Conservation (phyloP, 805 yeast species). For the Myxozyma udenii region DNA sequence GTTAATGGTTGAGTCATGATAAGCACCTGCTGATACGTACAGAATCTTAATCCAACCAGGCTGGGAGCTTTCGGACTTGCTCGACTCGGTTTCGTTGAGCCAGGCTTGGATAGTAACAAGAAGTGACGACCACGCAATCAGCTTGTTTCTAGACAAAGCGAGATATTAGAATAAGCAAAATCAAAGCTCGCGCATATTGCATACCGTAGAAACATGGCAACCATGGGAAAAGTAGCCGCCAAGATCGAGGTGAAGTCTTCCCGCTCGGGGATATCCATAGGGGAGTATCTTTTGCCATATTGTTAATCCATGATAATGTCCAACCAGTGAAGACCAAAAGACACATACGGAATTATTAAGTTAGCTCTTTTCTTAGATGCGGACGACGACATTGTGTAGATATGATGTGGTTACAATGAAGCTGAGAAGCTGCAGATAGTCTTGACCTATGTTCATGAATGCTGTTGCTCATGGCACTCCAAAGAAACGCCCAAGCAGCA, state of each 20-base stretch:
- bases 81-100: slow-evolving; percentile 22
- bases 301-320: neutral
- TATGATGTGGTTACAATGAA: neutral
- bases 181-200: neutral
- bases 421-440: too few relatives aligned
- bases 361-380: slow-evolving; percentile 13
- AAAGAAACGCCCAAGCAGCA: too few relatives aligned
- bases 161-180: neutral
- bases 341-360: slow-evolving; percentile 2
- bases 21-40: slow-evolving; percentile 5
- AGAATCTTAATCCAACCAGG: slow-evolving; percentile 28
- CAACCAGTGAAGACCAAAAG: neutral
- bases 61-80: slow-evolving; percentile 3
- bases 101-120: slow-evolving; percentile 25
- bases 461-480: too few relatives aligned
- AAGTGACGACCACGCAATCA: slow-evolving; percentile 25
- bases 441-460: too few relatives aligned
- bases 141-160: slow-evolving; percentile 11
- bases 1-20: neutral
- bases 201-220: slow-evolving; percentile 26
- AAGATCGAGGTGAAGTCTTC: slow-evolving; percentile 18
- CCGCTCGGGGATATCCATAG: neutral
- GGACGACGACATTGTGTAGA: neutral
- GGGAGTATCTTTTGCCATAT: slow-evolving; percentile 12
- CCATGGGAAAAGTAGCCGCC: slow-evolving; percentile 26